Evolutionary conservation across 257 asterid species (phyloP).

Genomic region (Solanum etuberosum): DNA sequence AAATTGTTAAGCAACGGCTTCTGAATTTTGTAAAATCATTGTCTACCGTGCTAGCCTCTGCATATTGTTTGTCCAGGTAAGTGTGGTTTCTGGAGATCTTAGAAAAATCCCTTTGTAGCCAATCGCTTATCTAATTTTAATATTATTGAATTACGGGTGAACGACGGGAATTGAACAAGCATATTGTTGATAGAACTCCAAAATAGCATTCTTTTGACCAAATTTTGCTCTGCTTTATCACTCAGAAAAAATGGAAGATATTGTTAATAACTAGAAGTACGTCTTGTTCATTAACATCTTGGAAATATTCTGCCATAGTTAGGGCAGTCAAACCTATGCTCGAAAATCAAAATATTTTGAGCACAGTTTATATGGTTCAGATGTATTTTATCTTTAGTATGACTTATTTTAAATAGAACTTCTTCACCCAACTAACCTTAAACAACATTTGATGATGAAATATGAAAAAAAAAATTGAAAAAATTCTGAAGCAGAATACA

Average conservation of each 20-base stretch:
- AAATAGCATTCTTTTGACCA: neutral
- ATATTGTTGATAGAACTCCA: neutral
- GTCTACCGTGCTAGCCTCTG: conserved; percentile 85
- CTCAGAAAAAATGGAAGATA: neutral
- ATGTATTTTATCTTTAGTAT: neutral
- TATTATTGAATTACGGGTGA: neutral
- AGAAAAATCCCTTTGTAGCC: neutral
- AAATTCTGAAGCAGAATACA: neutral
- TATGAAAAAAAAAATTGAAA: neutral
- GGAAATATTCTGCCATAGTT: neutral
- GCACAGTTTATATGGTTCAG: neutral
- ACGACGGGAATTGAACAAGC: neutral
- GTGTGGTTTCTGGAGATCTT: conserved; percentile 6
- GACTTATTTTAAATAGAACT: neutral
- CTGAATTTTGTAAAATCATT: conserved; percentile 78
- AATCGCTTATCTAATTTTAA: neutral
- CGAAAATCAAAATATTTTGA: neutral
- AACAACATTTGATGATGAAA: neutral
- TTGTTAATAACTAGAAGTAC: neutral
- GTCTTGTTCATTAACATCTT: neutral
- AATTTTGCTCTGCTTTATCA: neutral
- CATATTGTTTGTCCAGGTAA: conserved; percentile 85
- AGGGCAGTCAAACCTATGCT: neutral
- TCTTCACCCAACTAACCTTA: neutral
- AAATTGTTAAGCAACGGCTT: conserved; percentile 68